Percentiles rank a stretch among this genome's conserved stretches.
phyloP scores from a whole-genome alignment of 805 yeast species.

The Yamadazyma akitaensis region DNA sequence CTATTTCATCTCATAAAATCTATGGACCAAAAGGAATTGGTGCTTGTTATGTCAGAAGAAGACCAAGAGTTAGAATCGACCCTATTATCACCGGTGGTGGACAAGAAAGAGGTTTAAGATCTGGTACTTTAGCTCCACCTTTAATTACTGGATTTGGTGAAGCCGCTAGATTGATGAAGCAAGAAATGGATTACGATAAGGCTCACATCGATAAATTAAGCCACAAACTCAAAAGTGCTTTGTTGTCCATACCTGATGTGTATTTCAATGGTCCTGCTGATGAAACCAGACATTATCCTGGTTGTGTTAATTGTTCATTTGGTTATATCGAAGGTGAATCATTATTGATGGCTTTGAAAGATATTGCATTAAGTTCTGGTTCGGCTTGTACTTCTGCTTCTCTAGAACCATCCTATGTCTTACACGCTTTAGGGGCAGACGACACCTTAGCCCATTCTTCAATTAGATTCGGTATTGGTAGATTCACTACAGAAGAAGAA shows the following conservation, averaged over 20 bases:
- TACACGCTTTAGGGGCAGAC: constrained; percentile 96
- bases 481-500: constrained; percentile 96
- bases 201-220: constrained; percentile 70
- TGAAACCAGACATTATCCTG: constrained; percentile 56
- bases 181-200: constrained; percentile 72
- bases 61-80: constrained; percentile 96
- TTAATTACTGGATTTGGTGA: constrained; percentile 95
- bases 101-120: constrained; percentile 95
- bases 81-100: constrained; percentile 98
- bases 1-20: constrained; percentile 92
- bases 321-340: constrained; percentile 99
- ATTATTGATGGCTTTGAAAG: constrained; percentile 93
- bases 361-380: constrained; percentile 93
- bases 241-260: constrained; percentile 82
- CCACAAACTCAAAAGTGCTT: constrained; percentile 64
- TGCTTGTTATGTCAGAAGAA: constrained; percentile 90
- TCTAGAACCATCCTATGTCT: constrained; percentile 93
- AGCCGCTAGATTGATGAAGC: constrained; percentile 80
- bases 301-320: constrained; percentile 95
- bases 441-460: constrained; percentile 99
- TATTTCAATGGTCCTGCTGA: constrained; percentile 82
- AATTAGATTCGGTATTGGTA: constrained; percentile 93
- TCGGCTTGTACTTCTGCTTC: constrained; percentile 99
- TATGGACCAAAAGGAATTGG: constrained; percentile 99
- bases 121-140: constrained; percentile 98